Percentiles rank a stretch among this genome's conserved stretches.
phyloP scores from a whole-genome alignment of 1,284 basidiomycete species.

The Cryptococcus neoformans region DNA sequence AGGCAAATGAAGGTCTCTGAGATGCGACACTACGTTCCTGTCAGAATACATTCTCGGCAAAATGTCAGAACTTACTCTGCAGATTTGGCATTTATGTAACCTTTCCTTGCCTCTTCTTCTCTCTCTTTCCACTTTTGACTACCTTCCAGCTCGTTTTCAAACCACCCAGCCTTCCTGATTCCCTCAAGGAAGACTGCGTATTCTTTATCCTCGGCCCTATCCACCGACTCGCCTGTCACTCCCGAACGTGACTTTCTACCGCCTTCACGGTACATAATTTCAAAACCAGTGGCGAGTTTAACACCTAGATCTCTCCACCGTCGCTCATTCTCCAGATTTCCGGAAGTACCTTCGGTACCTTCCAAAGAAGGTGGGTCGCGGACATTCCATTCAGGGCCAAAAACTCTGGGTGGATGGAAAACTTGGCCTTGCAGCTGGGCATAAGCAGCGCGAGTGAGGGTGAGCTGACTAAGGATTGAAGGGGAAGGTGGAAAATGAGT shows the following conservation, averaged over 20 bases:
- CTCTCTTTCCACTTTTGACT: conserved; percentile 69
- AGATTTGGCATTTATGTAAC: conserved; percentile 62
- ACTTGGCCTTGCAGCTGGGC: conserved; percentile 87
- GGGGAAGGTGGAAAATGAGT: conserved; percentile 75
- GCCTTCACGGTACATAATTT: conserved; percentile 84
- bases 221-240: conserved; percentile 52
- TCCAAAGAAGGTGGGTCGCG: conserved; percentile 17
- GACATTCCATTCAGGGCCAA: conserved; percentile 58
- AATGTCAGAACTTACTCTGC: conserved; percentile 58
- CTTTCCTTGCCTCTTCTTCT: conserved; percentile 65
- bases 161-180: conserved; percentile 65
- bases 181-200: conserved; percentile 60
- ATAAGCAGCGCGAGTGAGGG: conserved; percentile 83
- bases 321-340: conserved; percentile 53
- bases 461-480: conserved; percentile 59
- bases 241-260: conserved; percentile 54
- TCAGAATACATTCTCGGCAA: not conserved
- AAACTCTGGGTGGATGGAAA: conserved; percentile 86
- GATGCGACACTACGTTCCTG: conserved; percentile 27
- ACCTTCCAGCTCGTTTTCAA: conserved; percentile 68
- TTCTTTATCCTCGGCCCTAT: not conserved
- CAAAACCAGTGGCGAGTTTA: conserved; percentile 91
- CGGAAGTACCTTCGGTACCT: conserved; percentile 2
- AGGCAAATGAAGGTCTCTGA: conserved; percentile 67
- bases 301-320: conserved; percentile 79